Evolutionary conservation across 441 rosid species (phyloP).

Genomic region (Sinapis alba): DNA sequence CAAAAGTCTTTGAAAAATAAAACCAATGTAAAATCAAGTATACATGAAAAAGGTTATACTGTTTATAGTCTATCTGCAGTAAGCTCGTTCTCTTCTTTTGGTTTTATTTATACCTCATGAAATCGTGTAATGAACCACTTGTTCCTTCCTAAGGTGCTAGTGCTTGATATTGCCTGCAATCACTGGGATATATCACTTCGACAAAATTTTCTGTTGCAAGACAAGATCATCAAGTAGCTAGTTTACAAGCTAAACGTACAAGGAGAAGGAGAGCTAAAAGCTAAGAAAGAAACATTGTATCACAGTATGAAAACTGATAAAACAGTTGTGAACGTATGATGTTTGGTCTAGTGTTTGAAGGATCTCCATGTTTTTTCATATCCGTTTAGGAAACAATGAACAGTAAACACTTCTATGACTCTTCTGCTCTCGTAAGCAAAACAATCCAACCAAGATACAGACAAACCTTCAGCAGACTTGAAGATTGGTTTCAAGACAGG

Average conservation of each 20-base stretch:
- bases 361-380: slow-evolving; percentile 49
- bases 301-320: too few relatives aligned
- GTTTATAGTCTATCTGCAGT: neutral
- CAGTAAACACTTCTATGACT: neutral
- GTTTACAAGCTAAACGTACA: neutral
- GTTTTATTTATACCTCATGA: neutral
- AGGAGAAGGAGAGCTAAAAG: neutral
- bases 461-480: slow-evolving; percentile 73
- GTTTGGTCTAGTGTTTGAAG: slow-evolving; percentile 61
- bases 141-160: neutral
- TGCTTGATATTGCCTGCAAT: neutral
- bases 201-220: neutral
- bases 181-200: neutral
- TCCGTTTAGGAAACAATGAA: slow-evolving; percentile 42
- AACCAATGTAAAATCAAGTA: neutral
- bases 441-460: neutral
- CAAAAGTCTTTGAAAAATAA: neutral
- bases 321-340: too few relatives aligned
- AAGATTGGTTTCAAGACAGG: slow-evolving; percentile 82
- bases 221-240: neutral
- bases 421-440: neutral
- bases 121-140: neutral
- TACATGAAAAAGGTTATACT: neutral
- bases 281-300: neutral
- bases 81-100: neutral